A percentile compares a stretch with the other conserved stretches of the same genome.
Evolutionary conservation across 2,329 filamentous ascomycete genomes (phyloP).

Genomic region (Dryadomyces quercus-mongolicae): DNA sequence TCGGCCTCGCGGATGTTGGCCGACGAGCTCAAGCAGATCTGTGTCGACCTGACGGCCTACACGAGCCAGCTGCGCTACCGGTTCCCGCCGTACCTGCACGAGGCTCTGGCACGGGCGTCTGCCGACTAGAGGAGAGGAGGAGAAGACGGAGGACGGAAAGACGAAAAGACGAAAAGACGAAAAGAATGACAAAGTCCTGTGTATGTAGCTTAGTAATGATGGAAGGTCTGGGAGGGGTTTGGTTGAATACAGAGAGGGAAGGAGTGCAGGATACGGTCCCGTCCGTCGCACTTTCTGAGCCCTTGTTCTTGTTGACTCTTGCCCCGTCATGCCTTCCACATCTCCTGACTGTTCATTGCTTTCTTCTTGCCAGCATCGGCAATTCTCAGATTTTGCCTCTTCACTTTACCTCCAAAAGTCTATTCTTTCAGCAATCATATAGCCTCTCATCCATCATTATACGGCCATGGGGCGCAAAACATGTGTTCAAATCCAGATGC

Average conservation of each 20-base stretch:
- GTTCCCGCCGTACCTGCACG: conserved; percentile 75
- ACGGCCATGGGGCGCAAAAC: background rate
- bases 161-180: background rate
- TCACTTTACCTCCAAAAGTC: too few species aligned
- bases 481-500: background rate
- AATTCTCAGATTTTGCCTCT: background rate
- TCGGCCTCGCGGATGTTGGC: conserved; percentile 51
- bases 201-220: background rate
- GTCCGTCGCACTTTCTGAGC: background rate
- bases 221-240: too few species aligned
- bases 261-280: background rate
- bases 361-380: too few species aligned
- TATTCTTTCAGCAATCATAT: background rate
- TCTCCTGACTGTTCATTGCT: too few species aligned
- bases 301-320: background rate
- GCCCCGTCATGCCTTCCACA: background rate
- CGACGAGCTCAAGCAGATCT: conserved; percentile 64
- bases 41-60: conserved; percentile 85
- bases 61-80: conserved; percentile 87
- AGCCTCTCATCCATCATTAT: background rate
- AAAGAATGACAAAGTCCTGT: background rate
- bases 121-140: conserved; percentile 37
- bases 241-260: background rate
- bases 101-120: conserved; percentile 72
- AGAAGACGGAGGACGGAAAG: background rate